These are phyloP conservation scores for Spiraea crenata DNA, from an alignment of 331 rosid genomes.

Conservation along the genomic window DNA sequence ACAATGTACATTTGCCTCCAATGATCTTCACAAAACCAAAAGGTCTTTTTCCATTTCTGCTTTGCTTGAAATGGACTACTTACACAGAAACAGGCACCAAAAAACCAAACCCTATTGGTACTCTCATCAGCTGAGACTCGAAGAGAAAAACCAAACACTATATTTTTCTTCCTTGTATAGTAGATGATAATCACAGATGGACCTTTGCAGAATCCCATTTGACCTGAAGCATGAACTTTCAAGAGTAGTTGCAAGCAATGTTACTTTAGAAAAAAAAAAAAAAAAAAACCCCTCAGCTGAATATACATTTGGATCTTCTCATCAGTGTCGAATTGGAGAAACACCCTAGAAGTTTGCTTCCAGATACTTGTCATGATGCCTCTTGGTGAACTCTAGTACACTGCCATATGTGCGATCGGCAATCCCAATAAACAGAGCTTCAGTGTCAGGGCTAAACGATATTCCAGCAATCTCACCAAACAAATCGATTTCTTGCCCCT, in stretches of 20 bases:
- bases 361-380: slow-evolving; percentile 36
- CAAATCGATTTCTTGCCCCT: slow-evolving; percentile 76
- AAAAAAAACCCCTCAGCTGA: not conserved
- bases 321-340: not conserved
- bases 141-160: not conserved
- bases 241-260: not conserved
- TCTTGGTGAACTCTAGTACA: slow-evolving; percentile 68
- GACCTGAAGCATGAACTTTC: not conserved
- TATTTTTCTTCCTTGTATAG: not conserved
- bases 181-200: not conserved
- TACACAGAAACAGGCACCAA: not conserved
- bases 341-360: slow-evolving; percentile 39
- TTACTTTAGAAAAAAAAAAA: no score
- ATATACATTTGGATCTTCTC: slow-evolving; percentile 13
- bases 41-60: slow-evolving; percentile 2
- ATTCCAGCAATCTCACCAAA: slow-evolving; percentile 95
- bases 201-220: no score
- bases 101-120: not conserved
- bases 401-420: slow-evolving; percentile 90
- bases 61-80: not conserved
- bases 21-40: not conserved
- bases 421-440: slow-evolving; percentile 74
- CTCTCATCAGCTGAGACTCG: not conserved
- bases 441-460: slow-evolving; percentile 82
- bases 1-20: not conserved